A percentile compares a stretch with the other conserved stretches of the same genome.
Evolutionary conservation across 441 rosid genomes (phyloP).

Genomic region (Arabidopsis lyrata): DNA sequence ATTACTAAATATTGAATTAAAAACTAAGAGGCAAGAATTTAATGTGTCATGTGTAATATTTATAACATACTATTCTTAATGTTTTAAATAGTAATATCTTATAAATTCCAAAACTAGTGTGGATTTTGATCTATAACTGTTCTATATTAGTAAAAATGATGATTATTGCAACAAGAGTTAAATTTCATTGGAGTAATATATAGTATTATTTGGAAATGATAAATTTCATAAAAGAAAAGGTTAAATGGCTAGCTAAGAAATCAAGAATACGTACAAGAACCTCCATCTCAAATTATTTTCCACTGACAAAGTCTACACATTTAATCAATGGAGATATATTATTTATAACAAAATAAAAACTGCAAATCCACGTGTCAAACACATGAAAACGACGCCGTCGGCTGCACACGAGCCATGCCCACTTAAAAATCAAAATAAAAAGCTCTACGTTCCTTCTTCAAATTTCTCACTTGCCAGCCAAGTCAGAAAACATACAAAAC

Average conservation of each 20-base stretch:
- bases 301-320: neutral
- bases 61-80: neutral
- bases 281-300: constrained; percentile 16
- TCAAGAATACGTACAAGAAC: constrained; percentile 20
- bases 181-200: no score
- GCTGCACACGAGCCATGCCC: constrained; percentile 15
- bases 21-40: neutral
- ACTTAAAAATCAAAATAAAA: neutral
- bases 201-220: no score
- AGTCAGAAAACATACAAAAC: constrained; percentile 23
- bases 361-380: constrained; percentile 3
- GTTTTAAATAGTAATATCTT: neutral
- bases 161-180: no score
- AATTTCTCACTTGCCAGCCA: constrained; percentile 25
- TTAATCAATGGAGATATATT: neutral
- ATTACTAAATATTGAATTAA: neutral
- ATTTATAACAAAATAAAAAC: neutral
- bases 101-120: neutral
- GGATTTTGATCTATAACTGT: neutral
- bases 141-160: neutral
- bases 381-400: constrained; percentile 32
- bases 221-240: neutral
- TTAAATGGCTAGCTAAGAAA: neutral
- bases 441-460: constrained; percentile 1
- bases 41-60: neutral